phyloP scores from a whole-genome alignment of 1,139 yeast species.

The Geotrichum histeridarum region DNA sequence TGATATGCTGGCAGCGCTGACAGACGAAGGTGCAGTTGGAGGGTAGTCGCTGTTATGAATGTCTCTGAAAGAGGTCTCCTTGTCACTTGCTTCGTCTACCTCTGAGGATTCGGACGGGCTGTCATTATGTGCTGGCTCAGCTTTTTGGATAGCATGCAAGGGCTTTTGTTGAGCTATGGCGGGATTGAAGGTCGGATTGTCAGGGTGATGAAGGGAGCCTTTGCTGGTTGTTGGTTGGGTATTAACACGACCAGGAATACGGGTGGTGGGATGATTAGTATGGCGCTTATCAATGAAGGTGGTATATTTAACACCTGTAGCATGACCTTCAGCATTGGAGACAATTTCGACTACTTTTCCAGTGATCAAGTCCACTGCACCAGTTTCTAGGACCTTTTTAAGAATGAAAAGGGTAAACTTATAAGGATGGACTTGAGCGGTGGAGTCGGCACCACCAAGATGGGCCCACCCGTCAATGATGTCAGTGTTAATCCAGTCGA shows the following conservation, averaged over 20 bases:
- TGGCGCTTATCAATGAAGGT: conserved; percentile 46
- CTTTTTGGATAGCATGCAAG: not conserved
- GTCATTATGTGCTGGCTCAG: too few relatives aligned
- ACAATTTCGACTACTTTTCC: conserved; percentile 72
- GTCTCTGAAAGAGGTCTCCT: conserved; percentile 6
- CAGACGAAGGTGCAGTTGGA: conserved; percentile 3
- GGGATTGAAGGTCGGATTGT: conserved; percentile 19
- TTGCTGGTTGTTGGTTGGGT: conserved; percentile 7
- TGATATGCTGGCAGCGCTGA: conserved; percentile 15
- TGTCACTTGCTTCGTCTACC: not conserved
- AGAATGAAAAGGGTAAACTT: conserved; percentile 78
- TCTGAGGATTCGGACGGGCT: not conserved
- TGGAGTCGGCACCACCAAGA: conserved; percentile 79
- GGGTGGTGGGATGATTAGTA: conserved; percentile 48
- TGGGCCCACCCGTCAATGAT: conserved; percentile 70
- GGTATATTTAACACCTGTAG: conserved; percentile 26
- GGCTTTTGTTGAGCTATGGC: not conserved
- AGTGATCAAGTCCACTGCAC: conserved; percentile 74
- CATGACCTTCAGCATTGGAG: conserved; percentile 26
- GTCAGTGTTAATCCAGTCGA: conserved; percentile 74
- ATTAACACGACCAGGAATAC: not conserved
- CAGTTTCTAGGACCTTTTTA: conserved; percentile 74
- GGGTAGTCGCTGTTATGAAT: conserved; percentile 12
- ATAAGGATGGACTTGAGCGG: conserved; percentile 96
- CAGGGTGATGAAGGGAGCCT: conserved; percentile 21